A percentile compares a stretch with the other conserved stretches of the same genome.
Evolutionary conservation across 768 basidiomycete genomes (phyloP).

Genomic region (Boletus pseudopeckii): DNA sequence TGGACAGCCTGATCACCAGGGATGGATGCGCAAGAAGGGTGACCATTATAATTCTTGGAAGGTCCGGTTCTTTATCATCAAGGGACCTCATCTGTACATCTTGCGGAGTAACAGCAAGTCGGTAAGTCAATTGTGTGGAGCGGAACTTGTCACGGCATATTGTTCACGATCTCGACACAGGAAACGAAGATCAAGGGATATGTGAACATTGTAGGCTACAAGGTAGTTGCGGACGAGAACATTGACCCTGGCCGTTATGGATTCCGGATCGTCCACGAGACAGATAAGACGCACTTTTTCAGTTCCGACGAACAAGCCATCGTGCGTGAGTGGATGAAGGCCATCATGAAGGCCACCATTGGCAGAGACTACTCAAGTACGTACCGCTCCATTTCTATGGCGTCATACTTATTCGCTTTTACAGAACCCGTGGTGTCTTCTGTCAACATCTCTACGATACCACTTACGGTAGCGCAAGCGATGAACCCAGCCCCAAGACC

Average conservation of each 20-base stretch:
- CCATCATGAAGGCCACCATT: slow-evolving; percentile 98
- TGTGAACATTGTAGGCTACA: slow-evolving; percentile 87
- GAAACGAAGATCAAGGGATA: slow-evolving; percentile 97
- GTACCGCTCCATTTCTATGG: slow-evolving; percentile 25
- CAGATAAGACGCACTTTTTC: slow-evolving; percentile 86
- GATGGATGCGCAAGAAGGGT: slow-evolving; percentile 96
- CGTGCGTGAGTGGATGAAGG: slow-evolving; percentile 99
- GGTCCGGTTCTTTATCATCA: slow-evolving; percentile 84
- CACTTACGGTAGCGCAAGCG: slow-evolving; percentile 89
- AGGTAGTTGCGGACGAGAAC: slow-evolving; percentile 89
- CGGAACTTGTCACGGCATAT: neutral
- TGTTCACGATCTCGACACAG: slow-evolving; percentile 35
- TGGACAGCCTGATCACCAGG: slow-evolving; percentile 82
- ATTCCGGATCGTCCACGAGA: slow-evolving; percentile 89
- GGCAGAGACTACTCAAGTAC: slow-evolving; percentile 86
- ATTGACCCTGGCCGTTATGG: slow-evolving; percentile 90
- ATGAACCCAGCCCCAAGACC: slow-evolving; percentile 96
- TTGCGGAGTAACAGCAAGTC: slow-evolving; percentile 69
- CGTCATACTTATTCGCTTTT: slow-evolving; percentile 1
- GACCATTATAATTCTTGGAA: slow-evolving; percentile 95
- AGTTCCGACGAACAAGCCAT: slow-evolving; percentile 82
- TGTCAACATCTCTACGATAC: slow-evolving; percentile 95
- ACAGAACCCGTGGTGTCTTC: slow-evolving; percentile 93
- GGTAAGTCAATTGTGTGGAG: slow-evolving; percentile 7
- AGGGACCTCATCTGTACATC: slow-evolving; percentile 88